Evolutionary conservation across 2,329 filamentous ascomycete genomes (phyloP).

Genomic region (Cladosporium sp.): DNA sequence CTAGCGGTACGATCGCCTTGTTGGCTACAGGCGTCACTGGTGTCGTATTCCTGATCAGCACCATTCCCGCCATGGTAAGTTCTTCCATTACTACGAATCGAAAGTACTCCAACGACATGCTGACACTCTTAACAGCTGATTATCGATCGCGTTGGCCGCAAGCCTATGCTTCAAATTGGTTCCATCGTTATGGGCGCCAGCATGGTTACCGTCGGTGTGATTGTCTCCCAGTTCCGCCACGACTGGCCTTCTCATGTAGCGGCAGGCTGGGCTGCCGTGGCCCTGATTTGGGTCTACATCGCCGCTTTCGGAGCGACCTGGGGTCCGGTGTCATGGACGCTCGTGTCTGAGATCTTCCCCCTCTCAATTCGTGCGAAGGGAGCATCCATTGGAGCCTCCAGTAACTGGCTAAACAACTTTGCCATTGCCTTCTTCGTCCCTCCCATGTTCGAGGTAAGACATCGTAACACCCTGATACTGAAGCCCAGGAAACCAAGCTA

Average conservation of each 20-base stretch:
- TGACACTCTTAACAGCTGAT: neutral
- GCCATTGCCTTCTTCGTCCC: constrained; percentile 47
- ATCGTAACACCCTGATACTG: neutral
- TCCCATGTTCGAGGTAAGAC: constrained; percentile 28
- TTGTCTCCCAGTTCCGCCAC: constrained; percentile 13
- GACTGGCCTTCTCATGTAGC: constrained; percentile 17
- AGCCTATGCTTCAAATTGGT: constrained; percentile 42
- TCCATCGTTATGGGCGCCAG: constrained; percentile 15
- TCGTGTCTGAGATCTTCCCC: constrained; percentile 63
- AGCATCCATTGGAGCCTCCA: constrained; percentile 47
- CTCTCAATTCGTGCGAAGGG: constrained; percentile 63
- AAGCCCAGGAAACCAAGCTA: neutral
- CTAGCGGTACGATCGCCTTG: constrained; percentile 9
- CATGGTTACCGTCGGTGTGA: constrained; percentile 29
- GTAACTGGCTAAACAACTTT: constrained; percentile 62
- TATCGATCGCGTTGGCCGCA: constrained; percentile 36
- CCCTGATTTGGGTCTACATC: constrained; percentile 31
- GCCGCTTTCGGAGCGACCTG: constrained; percentile 58
- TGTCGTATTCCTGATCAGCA: constrained; percentile 11
- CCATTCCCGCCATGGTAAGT: constrained; percentile 9
- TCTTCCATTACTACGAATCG: neutral
- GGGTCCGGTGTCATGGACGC: constrained; percentile 34
- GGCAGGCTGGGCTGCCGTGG: constrained; percentile 43
- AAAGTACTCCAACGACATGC: neutral
- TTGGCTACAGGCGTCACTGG: constrained; percentile 14